phyloP scores from a whole-genome alignment of 2,329 filamentous ascomycete species.

The Paecilomyces fulvus region DNA sequence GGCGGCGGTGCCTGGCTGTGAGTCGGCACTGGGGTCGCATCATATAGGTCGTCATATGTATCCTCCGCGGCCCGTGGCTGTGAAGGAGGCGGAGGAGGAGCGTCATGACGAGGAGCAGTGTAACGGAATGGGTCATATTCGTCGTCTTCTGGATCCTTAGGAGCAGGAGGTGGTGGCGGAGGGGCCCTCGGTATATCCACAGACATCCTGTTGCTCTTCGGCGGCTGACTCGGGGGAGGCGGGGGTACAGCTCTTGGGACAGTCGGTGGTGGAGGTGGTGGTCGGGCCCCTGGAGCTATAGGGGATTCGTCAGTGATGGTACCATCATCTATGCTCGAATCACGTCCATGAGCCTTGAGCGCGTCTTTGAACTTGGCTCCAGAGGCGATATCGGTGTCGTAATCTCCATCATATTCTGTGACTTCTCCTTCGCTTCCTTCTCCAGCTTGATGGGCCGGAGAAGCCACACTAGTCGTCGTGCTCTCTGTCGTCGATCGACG shows the following conservation, averaged over 20 bases:
- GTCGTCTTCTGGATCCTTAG: slow-evolving; percentile 45
- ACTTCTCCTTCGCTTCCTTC: slow-evolving; percentile 67
- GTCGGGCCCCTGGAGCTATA: slow-evolving; percentile 28
- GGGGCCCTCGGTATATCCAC: slow-evolving; percentile 62
- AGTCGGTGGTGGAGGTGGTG: slow-evolving; percentile 48
- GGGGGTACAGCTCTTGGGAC: slow-evolving; percentile 56
- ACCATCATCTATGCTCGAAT: slow-evolving; percentile 66
- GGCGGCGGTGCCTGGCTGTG: slow-evolving; percentile 20
- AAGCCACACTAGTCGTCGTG: slow-evolving; percentile 25
- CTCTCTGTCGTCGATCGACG: slow-evolving; percentile 54
- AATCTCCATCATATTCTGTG: slow-evolving; percentile 94
- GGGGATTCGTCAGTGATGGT: slow-evolving; percentile 47
- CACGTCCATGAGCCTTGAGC: slow-evolving; percentile 69
- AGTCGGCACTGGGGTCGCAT: slow-evolving; percentile 31
- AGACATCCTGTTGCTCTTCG: slow-evolving; percentile 50
- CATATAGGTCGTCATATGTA: slow-evolving; percentile 40
- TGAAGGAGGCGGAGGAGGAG: slow-evolving; percentile 14
- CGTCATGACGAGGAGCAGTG: slow-evolving; percentile 26
- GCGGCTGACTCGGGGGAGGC: slow-evolving; percentile 55
- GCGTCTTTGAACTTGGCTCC: slow-evolving; percentile 91
- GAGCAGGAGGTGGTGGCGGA: slow-evolving; percentile 53
- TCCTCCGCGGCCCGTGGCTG: slow-evolving; percentile 17
- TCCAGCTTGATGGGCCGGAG: slow-evolving; percentile 41
- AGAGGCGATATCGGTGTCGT: slow-evolving; percentile 95
- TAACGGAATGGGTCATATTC: slow-evolving; percentile 48